Evolutionary conservation across 2,329 filamentous ascomycete genomes (phyloP).

Genomic region (Aspergillus transmontanensis): DNA sequence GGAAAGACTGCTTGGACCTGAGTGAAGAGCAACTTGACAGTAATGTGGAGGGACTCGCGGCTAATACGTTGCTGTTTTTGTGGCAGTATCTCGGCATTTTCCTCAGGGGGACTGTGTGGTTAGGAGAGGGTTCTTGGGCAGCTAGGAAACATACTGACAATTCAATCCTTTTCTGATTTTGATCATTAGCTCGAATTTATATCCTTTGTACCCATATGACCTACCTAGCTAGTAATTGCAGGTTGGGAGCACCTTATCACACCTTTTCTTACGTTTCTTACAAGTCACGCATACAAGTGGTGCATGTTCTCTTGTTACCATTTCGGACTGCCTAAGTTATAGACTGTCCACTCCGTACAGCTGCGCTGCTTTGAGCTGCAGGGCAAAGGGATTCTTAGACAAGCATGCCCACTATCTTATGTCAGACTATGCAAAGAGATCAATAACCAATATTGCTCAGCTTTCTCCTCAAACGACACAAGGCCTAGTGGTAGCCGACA

Average conservation of each 20-base stretch:
- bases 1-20: slow-evolving; percentile 25
- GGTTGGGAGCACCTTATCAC: not conserved
- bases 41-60: slow-evolving; percentile 22
- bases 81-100: not conserved
- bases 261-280: not conserved
- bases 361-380: not conserved
- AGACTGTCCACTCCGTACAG: not conserved
- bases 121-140: not conserved
- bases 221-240: not conserved
- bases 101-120: not conserved
- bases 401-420: too few relatives aligned
- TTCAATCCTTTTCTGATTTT: not conserved
- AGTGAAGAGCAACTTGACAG: slow-evolving; percentile 27
- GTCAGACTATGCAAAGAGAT: too few relatives aligned
- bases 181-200: not conserved
- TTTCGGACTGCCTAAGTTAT: not conserved
- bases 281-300: not conserved
- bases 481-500: too few relatives aligned
- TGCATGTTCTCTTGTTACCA: not conserved
- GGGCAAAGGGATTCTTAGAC: too few relatives aligned
- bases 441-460: too few relatives aligned
- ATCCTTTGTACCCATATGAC: not conserved
- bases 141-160: not conserved
- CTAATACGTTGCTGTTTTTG: not conserved
- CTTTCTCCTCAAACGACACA: too few relatives aligned